These are phyloP conservation scores for Aleurites moluccanus DNA, from an alignment of 441 rosid species.

Conservation along the genomic window DNA sequence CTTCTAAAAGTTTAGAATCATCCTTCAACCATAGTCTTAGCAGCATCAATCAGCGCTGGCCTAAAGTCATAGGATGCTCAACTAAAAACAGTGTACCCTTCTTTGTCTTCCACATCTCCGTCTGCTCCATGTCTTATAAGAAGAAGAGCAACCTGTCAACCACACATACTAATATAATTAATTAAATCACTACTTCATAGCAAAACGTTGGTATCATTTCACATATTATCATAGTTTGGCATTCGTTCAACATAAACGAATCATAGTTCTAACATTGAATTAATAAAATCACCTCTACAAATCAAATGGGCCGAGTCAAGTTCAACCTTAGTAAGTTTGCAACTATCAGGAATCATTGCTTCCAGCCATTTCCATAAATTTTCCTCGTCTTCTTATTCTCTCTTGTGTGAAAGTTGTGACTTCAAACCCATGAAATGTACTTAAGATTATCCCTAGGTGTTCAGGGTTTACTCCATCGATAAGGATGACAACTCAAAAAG, in stretches of 20 bases:
- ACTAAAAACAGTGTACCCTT: constrained; percentile 93
- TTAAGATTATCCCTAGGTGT: not conserved
- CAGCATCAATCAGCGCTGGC: constrained; percentile 70
- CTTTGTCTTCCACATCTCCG: constrained; percentile 82
- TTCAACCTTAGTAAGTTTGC: not conserved
- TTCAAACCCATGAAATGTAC: not conserved
- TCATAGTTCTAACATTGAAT: not conserved
- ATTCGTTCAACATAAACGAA: not conserved
- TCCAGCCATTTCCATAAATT: not conserved
- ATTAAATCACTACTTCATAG: not conserved
- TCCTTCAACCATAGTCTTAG: constrained; percentile 78
- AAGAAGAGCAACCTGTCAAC: constrained; percentile 72
- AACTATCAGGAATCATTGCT: not conserved
- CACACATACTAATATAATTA: not conserved
- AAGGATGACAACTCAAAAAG: no score
- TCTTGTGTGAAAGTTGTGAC: not conserved
- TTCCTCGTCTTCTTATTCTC: not conserved
- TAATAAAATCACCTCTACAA: not conserved
- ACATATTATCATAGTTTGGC: not conserved
- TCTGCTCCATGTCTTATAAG: constrained; percentile 89
- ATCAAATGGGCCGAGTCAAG: constrained; percentile 5
- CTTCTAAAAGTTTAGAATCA: constrained; percentile 29
- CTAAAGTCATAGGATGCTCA: constrained; percentile 67
- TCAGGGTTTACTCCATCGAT: not conserved
- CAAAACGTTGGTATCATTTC: not conserved